Conservation (phyloP, 2,329 filamentous ascomycete species). For the Uncinocarpus reesii region DNA sequence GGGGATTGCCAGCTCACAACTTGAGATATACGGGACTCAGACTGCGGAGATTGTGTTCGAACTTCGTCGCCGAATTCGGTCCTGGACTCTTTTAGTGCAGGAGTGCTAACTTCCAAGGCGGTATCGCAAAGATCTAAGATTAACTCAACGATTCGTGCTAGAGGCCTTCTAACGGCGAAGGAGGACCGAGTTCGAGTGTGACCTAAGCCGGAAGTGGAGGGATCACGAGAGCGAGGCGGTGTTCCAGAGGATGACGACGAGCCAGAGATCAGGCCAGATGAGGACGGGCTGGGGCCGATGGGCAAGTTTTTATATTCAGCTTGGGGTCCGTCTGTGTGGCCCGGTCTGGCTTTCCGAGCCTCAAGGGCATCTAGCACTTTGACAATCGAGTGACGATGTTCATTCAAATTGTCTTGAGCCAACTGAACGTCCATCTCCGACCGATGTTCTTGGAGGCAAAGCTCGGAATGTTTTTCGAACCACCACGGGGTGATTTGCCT, state of each 20-base stretch:
- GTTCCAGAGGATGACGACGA: constrained; percentile 59
- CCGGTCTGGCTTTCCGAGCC: constrained; percentile 44
- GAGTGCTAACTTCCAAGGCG: constrained; percentile 85
- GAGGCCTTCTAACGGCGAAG: constrained; percentile 80
- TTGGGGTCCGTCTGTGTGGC: constrained; percentile 39
- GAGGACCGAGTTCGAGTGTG: constrained; percentile 65
- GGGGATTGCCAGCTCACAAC: constrained; percentile 96
- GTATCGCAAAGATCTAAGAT: constrained; percentile 94
- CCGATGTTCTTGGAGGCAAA: constrained; percentile 89
- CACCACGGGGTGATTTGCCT: constrained; percentile 97
- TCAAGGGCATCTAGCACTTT: constrained; percentile 90
- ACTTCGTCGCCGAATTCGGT: constrained; percentile 59
- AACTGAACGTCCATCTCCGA: constrained; percentile 98
- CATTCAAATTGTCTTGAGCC: constrained; percentile 79
- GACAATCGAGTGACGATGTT: constrained; percentile 90
- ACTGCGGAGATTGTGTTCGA: constrained; percentile 88
- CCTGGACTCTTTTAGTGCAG: constrained; percentile 76
- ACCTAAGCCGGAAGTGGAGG: constrained; percentile 57
- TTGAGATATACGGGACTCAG: constrained; percentile 86
- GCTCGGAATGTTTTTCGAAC: constrained; percentile 98
- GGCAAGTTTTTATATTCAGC: constrained; percentile 81
- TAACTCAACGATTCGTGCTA: constrained; percentile 88
- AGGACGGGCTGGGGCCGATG: constrained; percentile 63
- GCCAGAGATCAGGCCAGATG: constrained; percentile 62
- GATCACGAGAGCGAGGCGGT: constrained; percentile 56